Evolutionary conservation across 768 basidiomycete species (phyloP), one percentile per base, ranked within the genome.

Genomic region (Grammothele lineata): DNA sequence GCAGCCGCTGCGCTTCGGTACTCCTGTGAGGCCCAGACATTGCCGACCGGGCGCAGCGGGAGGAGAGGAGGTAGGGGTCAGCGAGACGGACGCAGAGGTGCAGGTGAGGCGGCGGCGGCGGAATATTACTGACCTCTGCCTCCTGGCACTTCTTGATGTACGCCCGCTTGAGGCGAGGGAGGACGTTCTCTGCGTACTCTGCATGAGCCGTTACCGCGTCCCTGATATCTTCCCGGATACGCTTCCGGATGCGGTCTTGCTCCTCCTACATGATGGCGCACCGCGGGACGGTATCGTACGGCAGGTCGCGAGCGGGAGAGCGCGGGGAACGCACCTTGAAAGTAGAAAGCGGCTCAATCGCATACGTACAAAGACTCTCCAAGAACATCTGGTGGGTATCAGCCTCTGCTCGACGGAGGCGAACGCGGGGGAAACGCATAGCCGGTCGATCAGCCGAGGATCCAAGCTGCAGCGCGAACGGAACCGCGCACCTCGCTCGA

Each of bases 221-320:
- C 64, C 91, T 92, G 45, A 94, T 66, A 61, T 94, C 92, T 59
- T 95, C 92, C 62, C 87, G 91, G 63, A 96, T 86, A 22, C 90
- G 82, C 61, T 90, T 89, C 38, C 89, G 77, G n/a, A 91, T 94
- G 30, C 93, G 80, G 44, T 91, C 89, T 70, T 95, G 92, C 10
- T 85, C 86, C 56, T 94, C 92, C 90, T 92, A 50, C 9, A 12
- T 18, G n/a, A n/a, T n/a, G n/a, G n/a, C n/a, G n/a, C n/a, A n/a
- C n/a, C n/a, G n/a, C n/a, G n/a, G n/a, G n/a, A n/a, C n/a, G n/a
- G n/a, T n/a, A n/a, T n/a, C n/a, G n/a, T n/a, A n/a, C n/a, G n/a
- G n/a, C n/a, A n/a, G n/a, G n/a, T n/a, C n/a, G n/a, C n/a, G n/a
- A n/a, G n/a, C n/a, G n/a, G n/a, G 10, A 17, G 37, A 40, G 24